These are phyloP conservation scores for Macrolepiota albuminosa DNA, from an alignment of 768 basidiomycete genomes.

Conservation along the genomic window DNA sequence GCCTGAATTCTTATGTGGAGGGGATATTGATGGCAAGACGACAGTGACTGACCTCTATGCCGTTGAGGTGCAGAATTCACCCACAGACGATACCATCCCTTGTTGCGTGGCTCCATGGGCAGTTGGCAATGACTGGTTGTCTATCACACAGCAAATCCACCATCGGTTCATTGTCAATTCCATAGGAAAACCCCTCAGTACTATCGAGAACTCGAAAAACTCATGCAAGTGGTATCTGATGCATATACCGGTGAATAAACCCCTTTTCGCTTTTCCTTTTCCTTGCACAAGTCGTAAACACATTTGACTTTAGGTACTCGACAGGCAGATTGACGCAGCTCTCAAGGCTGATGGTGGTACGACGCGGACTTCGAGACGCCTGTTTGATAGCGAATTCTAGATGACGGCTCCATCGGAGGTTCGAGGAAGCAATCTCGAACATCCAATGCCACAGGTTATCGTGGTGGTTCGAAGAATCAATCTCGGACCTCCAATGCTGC, in stretches of 20 bases:
- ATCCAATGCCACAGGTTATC: no score
- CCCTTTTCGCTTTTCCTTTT: neutral
- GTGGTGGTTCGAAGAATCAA: no score
- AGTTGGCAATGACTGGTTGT: neutral
- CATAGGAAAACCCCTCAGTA: neutral
- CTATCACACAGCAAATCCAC: neutral
- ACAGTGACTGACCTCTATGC: slow-evolving; percentile 13
- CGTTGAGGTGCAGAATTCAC: neutral
- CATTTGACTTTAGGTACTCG: neutral
- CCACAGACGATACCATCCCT: neutral
- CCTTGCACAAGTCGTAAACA: neutral
- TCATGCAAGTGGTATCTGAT: neutral
- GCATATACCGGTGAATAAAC: neutral
- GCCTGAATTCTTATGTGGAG: slow-evolving; percentile 21
- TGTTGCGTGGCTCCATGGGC: no score
- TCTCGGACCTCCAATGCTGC: no score
- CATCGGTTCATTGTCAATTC: neutral
- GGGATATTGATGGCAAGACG: slow-evolving; percentile 21
- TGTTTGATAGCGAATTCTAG: neutral
- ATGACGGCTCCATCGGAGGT: neutral
- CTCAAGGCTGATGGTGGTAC: neutral
- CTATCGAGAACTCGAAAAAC: neutral
- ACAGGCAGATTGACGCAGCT: neutral
- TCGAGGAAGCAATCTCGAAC: no score
- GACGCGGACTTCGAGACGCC: neutral